Percentiles rank a stretch among this genome's conserved stretches.
Conservation (phyloP, 2,329 filamentous ascomycete species). For the Huntiella abstrusa region DNA sequence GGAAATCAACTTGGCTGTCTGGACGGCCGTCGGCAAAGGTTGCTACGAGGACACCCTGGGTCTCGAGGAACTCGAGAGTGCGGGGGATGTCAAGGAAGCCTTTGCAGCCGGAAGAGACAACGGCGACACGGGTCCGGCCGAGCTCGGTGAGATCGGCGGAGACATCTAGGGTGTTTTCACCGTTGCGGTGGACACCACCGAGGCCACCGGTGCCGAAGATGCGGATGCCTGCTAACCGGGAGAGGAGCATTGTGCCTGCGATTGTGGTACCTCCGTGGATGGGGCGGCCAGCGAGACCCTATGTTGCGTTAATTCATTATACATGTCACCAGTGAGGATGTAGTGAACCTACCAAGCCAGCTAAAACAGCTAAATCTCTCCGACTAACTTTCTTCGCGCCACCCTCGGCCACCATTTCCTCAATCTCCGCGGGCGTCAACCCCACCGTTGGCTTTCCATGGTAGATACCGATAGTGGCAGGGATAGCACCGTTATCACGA, state of each 20-base stretch:
- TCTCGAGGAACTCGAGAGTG: slow-evolving; percentile 62
- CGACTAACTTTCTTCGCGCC: slow-evolving; percentile 67
- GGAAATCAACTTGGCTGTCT: slow-evolving; percentile 55
- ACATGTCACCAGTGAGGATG: neutral
- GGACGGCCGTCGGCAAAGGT: slow-evolving; percentile 73
- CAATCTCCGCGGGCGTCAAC: slow-evolving; percentile 51
- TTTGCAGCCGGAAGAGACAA: slow-evolving; percentile 83
- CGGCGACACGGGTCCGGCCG: slow-evolving; percentile 70
- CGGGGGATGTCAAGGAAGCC: slow-evolving; percentile 84
- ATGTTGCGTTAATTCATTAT: neutral
- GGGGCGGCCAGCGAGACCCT: slow-evolving; percentile 46
- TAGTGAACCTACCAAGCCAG: slow-evolving; percentile 44
- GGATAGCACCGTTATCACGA: slow-evolving; percentile 61
- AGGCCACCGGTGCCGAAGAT: slow-evolving; percentile 91
- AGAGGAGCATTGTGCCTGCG: slow-evolving; percentile 79
- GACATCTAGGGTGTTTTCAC: slow-evolving; percentile 72
- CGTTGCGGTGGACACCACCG: slow-evolving; percentile 83
- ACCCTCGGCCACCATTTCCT: slow-evolving; percentile 48
- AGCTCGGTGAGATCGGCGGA: slow-evolving; percentile 92
- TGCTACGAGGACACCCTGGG: slow-evolving; percentile 59
- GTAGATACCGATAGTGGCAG: slow-evolving; percentile 78
- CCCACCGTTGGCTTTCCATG: slow-evolving; percentile 71
- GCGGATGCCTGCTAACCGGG: slow-evolving; percentile 68
- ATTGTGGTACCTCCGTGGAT: slow-evolving; percentile 86
- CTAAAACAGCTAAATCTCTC: slow-evolving; percentile 66